Percentiles rank a stretch among this genome's conserved stretches.
Conservation (phyloP, 2,329 filamentous ascomycete genomes). For the Penicillium sp. region DNA sequence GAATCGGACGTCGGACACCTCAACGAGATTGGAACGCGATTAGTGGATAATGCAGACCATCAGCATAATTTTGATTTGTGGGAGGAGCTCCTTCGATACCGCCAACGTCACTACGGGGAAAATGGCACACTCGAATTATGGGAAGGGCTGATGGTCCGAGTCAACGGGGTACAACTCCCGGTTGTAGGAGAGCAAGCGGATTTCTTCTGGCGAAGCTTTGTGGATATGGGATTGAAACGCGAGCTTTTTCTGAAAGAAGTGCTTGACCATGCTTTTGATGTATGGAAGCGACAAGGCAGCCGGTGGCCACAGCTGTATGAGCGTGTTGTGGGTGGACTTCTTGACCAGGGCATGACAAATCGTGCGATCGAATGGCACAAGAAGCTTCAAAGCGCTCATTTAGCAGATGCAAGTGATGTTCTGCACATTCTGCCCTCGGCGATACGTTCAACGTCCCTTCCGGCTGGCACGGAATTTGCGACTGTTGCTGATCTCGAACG, state of each 20-base stretch:
- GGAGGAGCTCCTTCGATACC: slow-evolving; percentile 46
- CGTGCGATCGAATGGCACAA: slow-evolving; percentile 41
- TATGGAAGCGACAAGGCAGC: slow-evolving; percentile 42
- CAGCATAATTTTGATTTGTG: slow-evolving; percentile 44
- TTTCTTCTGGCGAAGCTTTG: slow-evolving; percentile 44
- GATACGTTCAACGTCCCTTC: slow-evolving; percentile 20
- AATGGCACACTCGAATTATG: slow-evolving; percentile 45
- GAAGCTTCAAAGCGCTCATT: slow-evolving; percentile 35
- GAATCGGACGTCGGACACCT: slow-evolving; percentile 45
- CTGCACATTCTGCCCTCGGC: slow-evolving; percentile 30
- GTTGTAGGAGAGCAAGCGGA: slow-evolving; percentile 38
- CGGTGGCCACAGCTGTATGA: slow-evolving; percentile 40
- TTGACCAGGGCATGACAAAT: slow-evolving; percentile 29
- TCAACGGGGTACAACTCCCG: slow-evolving; percentile 35
- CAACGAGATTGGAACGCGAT: slow-evolving; percentile 35
- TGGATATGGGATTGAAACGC: slow-evolving; percentile 37
- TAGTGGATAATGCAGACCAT: slow-evolving; percentile 38
- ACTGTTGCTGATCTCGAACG: slow-evolving; percentile 6
- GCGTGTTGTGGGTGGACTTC: slow-evolving; percentile 39
- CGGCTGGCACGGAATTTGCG: slow-evolving; percentile 15
- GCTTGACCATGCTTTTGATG: slow-evolving; percentile 38
- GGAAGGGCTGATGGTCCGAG: slow-evolving; percentile 37
- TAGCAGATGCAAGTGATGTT: slow-evolving; percentile 33
- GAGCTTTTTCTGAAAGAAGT: slow-evolving; percentile 36
- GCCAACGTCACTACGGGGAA: slow-evolving; percentile 45